Conservation (phyloP, 352 stramenopile genomes). For the Thraustochytrium sp. region DNA sequence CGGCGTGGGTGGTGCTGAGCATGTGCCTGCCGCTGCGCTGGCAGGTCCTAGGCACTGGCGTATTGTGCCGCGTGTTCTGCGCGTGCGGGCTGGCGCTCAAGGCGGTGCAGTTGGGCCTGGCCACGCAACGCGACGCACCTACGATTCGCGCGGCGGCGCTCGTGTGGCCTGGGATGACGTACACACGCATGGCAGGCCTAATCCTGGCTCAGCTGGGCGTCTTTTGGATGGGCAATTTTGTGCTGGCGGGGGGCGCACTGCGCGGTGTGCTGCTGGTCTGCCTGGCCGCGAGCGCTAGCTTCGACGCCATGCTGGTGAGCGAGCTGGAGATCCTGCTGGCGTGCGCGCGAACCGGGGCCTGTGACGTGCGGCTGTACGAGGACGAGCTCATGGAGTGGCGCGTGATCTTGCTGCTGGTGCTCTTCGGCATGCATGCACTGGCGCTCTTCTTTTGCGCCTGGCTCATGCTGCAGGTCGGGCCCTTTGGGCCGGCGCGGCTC, state of each 20-base stretch:
- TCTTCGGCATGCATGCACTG: neutral
- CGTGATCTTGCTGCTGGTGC: neutral
- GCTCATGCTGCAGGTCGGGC: neutral
- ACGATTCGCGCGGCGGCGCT: neutral
- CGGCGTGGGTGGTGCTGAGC: neutral
- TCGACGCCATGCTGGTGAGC: neutral
- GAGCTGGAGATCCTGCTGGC: conserved; percentile 10
- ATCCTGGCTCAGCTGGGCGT: neutral
- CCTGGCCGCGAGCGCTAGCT: neutral
- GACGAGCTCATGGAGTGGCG: neutral
- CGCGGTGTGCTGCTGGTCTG: neutral
- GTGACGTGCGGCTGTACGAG: neutral
- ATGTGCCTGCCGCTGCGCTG: neutral
- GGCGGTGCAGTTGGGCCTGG: neutral
- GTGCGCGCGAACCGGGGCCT: neutral
- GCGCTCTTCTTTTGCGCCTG: neutral
- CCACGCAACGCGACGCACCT: neutral
- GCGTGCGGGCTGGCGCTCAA: neutral
- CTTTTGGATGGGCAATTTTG: neutral
- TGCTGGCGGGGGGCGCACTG: neutral
- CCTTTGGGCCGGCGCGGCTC: neutral
- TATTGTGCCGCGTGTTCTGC: neutral
- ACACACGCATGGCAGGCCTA: neutral
- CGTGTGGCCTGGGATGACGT: neutral
- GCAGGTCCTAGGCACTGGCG: neutral